A percentile compares a stretch with the other conserved stretches of the same genome.
Conservation (phyloP, 768 basidiomycete species). For the Agrocybe pediades region DNA sequence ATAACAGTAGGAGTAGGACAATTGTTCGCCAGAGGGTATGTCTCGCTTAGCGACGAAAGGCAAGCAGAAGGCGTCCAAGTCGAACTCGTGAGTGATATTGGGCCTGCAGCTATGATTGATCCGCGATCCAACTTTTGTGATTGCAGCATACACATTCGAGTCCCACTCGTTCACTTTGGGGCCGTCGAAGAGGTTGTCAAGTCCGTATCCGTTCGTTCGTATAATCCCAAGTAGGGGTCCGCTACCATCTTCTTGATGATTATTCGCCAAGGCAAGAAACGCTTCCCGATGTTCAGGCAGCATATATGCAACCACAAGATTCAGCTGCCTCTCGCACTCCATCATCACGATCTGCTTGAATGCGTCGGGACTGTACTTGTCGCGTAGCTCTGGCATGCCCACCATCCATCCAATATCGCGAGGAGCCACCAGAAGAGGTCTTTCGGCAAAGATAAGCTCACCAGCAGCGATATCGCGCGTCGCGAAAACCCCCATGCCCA, state of each 20-base stretch:
- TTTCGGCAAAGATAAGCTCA: conserved; percentile 37
- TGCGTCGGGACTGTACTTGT: not conserved
- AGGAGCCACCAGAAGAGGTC: conserved; percentile 34
- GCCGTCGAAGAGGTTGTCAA: conserved; percentile 7
- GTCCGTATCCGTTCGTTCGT: conserved; percentile 33
- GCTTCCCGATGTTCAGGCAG: conserved; percentile 21
- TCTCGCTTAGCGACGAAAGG: conserved; percentile 25
- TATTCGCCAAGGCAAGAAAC: conserved; percentile 32
- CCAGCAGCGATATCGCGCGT: conserved; percentile 26
- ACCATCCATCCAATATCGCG: not conserved
- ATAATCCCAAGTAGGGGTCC: conserved; percentile 35
- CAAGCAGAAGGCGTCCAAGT: conserved; percentile 30
- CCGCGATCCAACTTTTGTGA: conserved; percentile 19
- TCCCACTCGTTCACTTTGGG: conserved; percentile 18
- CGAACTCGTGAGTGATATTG: conserved; percentile 27
- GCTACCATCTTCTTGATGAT: conserved; percentile 32
- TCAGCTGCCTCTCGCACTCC: conserved; percentile 1
- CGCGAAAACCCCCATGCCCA: conserved; percentile 23
- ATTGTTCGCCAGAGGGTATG: conserved; percentile 32
- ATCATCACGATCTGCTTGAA: not conserved
- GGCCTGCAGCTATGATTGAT: conserved; percentile 40
- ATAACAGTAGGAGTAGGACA: conserved; percentile 28
- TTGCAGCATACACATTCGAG: conserved; percentile 21
- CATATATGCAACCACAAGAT: not conserved
- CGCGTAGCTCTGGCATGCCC: not conserved